phyloP scores from a whole-genome alignment of 805 yeast species.

The Myxozyma udenii region DNA sequence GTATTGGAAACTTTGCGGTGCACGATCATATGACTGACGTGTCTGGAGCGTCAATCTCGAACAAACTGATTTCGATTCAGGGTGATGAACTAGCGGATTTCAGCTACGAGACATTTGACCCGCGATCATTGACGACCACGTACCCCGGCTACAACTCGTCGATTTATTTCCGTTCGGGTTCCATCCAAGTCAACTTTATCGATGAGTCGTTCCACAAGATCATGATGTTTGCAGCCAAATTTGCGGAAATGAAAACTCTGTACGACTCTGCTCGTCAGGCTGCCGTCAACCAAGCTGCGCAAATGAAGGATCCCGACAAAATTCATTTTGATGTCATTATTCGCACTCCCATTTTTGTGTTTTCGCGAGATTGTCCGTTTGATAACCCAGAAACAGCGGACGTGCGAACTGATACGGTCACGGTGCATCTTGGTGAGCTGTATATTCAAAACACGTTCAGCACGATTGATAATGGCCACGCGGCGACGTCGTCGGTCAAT shows the following conservation, averaged over 20 bases:
- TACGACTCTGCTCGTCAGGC: slow-evolving; percentile 87
- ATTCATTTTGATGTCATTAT: slow-evolving; percentile 71
- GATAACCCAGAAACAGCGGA: slow-evolving; percentile 39
- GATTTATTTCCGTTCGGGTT: slow-evolving; percentile 66
- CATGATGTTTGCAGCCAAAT: slow-evolving; percentile 62
- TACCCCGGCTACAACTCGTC: slow-evolving; percentile 48
- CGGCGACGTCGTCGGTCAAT: slow-evolving; percentile 44
- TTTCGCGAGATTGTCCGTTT: slow-evolving; percentile 54
- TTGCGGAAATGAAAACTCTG: slow-evolving; percentile 80
- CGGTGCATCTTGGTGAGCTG: slow-evolving; percentile 79
- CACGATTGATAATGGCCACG: slow-evolving; percentile 31
- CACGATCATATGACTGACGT: slow-evolving; percentile 63
- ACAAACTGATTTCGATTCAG: slow-evolving; percentile 72
- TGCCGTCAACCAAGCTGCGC: slow-evolving; percentile 77
- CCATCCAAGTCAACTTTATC: slow-evolving; percentile 71
- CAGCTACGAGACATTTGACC: slow-evolving; percentile 76
- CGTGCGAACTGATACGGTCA: slow-evolving; percentile 53
- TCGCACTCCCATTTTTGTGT: slow-evolving; percentile 77
- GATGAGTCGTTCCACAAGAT: slow-evolving; percentile 76
- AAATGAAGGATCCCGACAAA: slow-evolving; percentile 53
- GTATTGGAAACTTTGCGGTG: slow-evolving; percentile 72
- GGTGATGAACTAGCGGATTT: slow-evolving; percentile 80
- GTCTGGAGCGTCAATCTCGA: slow-evolving; percentile 53
- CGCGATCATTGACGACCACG: slow-evolving; percentile 41
- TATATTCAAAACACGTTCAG: slow-evolving; percentile 62